These are phyloP conservation scores for Saccharomyces hybrid DNA, from an alignment of 1,139 yeast genomes.

Conservation along the genomic window DNA sequence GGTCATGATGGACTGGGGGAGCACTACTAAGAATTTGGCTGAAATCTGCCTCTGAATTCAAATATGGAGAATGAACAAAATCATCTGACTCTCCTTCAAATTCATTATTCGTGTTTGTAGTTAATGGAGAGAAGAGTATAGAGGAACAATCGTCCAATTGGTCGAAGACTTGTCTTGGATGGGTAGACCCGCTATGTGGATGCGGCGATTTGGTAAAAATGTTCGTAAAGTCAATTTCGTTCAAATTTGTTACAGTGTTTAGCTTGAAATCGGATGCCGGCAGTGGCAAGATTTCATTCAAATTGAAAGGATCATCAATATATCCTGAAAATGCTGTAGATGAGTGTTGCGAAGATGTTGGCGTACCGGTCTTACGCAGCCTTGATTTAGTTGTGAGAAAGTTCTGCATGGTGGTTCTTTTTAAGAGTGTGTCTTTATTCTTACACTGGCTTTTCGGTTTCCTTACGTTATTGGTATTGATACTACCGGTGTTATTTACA, in stretches of 20 bases:
- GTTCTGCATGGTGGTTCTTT: background rate
- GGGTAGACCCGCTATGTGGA: slow-evolving; percentile 3
- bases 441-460: background rate
- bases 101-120: background rate
- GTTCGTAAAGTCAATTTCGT: slow-evolving; percentile 32
- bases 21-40: background rate
- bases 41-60: background rate
- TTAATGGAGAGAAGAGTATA: background rate
- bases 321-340: background rate
- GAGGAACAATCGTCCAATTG: background rate
- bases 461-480: background rate
- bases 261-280: background rate
- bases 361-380: background rate
- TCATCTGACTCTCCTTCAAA: background rate
- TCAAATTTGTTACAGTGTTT: slow-evolving; percentile 9
- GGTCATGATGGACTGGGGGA: background rate
- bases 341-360: background rate
- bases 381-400: background rate
- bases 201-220: slow-evolving; percentile 23
- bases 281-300: background rate
- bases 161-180: background rate
- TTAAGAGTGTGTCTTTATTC: background rate
- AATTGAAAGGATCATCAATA: background rate
- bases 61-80: background rate
- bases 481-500: background rate